Conservation (phyloP, 169 alveolate species). For the Plasmodium fragile region DNA sequence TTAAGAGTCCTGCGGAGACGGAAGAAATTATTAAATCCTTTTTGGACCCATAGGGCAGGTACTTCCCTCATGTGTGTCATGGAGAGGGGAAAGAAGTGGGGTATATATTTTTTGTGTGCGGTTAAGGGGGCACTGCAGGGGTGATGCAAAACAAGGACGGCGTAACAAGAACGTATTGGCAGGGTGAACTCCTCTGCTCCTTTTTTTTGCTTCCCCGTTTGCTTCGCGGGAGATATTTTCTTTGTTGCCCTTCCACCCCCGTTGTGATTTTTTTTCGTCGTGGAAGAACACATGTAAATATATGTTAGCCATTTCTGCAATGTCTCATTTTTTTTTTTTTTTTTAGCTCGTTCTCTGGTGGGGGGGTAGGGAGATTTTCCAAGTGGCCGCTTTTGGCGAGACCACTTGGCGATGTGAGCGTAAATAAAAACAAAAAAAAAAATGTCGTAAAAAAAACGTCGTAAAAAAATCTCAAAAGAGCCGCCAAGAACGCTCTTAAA, state of each 20-base stretch:
- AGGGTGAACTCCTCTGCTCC: neutral
- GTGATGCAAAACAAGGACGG: neutral
- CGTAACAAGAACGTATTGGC: neutral
- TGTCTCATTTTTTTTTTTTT: neutral
- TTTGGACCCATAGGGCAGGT: slow-evolving; percentile 2
- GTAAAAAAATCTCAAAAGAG: neutral
- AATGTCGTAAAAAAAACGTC: neutral
- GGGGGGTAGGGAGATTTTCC: neutral
- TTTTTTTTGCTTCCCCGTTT: neutral
- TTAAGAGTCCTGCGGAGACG: neutral
- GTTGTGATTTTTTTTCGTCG: neutral
- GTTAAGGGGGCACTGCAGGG: neutral
- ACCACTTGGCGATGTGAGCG: neutral
- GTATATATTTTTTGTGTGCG: neutral
- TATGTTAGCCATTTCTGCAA: neutral
- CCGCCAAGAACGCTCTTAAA: neutral
- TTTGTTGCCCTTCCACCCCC: neutral
- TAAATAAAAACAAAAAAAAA: no score
- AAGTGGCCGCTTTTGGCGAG: neutral
- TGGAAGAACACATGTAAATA: neutral
- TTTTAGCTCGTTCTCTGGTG: neutral
- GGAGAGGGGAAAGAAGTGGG: neutral
- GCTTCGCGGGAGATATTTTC: neutral
- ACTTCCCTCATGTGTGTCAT: neutral
- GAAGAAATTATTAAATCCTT: neutral